Conservation (phyloP, 495 filamentous ascomycete genomes). For the Hamigera avellanea region DNA sequence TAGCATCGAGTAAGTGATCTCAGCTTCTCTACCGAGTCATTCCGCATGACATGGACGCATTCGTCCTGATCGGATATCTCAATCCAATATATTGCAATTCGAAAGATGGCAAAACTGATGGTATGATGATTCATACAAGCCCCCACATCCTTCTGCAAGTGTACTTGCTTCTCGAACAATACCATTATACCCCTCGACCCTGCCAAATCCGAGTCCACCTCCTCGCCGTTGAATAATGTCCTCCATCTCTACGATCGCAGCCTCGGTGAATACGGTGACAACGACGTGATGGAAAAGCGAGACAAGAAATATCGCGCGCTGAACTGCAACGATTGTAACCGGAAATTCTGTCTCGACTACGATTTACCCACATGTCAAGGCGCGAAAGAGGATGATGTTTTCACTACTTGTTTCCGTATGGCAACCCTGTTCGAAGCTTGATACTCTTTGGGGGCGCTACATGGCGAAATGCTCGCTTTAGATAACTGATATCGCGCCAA, state of each 20-base stretch:
- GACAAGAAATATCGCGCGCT: constrained; percentile 26
- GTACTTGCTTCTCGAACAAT: constrained; percentile 84
- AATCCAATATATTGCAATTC: neutral
- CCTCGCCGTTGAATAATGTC: constrained; percentile 10
- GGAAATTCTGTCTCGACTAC: constrained; percentile 78
- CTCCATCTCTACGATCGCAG: constrained; percentile 15
- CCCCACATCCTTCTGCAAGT: constrained; percentile 95
- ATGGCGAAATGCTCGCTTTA: too few relatives aligned
- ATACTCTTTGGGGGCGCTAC: neutral
- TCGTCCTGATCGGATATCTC: too few relatives aligned
- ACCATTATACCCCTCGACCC: constrained; percentile 60
- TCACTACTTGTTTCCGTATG: constrained; percentile 81
- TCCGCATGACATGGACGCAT: neutral
- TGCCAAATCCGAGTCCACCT: constrained; percentile 14
- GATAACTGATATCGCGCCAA: too few relatives aligned
- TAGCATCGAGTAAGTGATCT: constrained; percentile 20
- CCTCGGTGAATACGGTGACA: constrained; percentile 6
- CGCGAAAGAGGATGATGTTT: constrained; percentile 75
- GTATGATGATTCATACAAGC: constrained; percentile 10
- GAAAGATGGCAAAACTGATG: constrained; percentile 5
- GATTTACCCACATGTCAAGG: constrained; percentile 77
- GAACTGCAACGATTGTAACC: constrained; percentile 79
- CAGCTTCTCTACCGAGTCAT: neutral
- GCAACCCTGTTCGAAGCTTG: constrained; percentile 2
- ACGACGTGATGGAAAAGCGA: constrained; percentile 7